A percentile compares a stretch with the other conserved stretches of the same genome.
Conservation (phyloP, 2,329 filamentous ascomycete genomes). For the Sporothrix brunneoviolacea region DNA sequence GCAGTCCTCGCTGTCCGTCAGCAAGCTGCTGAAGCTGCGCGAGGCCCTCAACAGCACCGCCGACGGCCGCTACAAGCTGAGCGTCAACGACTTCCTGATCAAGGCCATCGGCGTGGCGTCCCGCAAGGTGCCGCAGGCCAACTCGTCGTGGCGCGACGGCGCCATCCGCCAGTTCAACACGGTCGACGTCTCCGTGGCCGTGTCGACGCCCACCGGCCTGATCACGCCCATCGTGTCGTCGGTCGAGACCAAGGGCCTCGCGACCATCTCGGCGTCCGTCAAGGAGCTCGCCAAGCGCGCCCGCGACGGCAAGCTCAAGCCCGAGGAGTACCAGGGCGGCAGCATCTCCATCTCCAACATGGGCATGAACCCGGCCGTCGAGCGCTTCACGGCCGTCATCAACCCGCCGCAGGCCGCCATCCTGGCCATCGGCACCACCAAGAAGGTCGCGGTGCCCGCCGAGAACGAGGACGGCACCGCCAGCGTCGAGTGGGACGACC, state of each 20-base stretch:
- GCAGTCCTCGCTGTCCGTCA: slow-evolving; percentile 80
- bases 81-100: slow-evolving; percentile 99
- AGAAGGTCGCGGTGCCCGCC: slow-evolving; percentile 86
- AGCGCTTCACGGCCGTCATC: slow-evolving; percentile 97
- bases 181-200: slow-evolving; percentile 92
- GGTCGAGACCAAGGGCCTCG: slow-evolving; percentile 78
- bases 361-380: slow-evolving; percentile 97
- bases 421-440: slow-evolving; percentile 86
- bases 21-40: slow-evolving; percentile 93
- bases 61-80: slow-evolving; percentile 96
- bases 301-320: slow-evolving; percentile 96
- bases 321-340: slow-evolving; percentile 97
- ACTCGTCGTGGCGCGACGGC: slow-evolving; percentile 89
- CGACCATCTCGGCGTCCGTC: slow-evolving; percentile 79
- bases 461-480: slow-evolving; percentile 77
- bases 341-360: slow-evolving; percentile 99
- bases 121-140: slow-evolving; percentile 90
- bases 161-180: slow-evolving; percentile 88
- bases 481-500: slow-evolving; percentile 84
- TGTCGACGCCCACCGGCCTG: slow-evolving; percentile 84
- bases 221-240: slow-evolving; percentile 96
- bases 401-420: slow-evolving; percentile 97
- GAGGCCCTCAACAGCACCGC: slow-evolving; percentile 82
- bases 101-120: slow-evolving; percentile 87
- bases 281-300: slow-evolving; percentile 97